Conservation (phyloP, 2,329 filamentous ascomycete species). For the Colletotrichum sp. region DNA sequence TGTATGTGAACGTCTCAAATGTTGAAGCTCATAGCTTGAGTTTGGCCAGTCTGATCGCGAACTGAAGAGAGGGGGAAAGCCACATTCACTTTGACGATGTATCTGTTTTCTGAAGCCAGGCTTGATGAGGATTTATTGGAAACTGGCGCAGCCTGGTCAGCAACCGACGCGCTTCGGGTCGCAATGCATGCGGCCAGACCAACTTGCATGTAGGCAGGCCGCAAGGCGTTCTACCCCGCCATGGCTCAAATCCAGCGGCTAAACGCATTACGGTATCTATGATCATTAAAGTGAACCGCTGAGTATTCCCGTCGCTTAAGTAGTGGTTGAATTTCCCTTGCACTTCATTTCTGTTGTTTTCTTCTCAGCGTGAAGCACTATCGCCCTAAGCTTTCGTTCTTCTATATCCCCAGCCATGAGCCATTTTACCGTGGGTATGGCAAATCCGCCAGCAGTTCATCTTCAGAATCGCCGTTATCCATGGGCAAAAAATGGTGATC, state of each 20-base stretch:
- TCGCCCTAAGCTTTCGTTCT: background rate
- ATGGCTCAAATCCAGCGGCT: background rate
- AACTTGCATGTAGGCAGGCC: too few species aligned
- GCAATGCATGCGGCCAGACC: too few species aligned
- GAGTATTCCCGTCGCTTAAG: background rate
- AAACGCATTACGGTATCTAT: background rate
- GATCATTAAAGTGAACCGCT: background rate
- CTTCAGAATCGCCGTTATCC: background rate
- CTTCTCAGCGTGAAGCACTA: background rate
- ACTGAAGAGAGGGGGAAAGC: too few species aligned
- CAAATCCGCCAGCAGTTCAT: background rate
- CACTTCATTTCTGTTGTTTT: background rate
- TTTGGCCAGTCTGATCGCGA: too few species aligned
- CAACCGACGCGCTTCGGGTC: too few species aligned
- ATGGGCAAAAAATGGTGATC: too few species aligned
- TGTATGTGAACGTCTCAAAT: too few species aligned
- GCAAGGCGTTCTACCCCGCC: background rate
- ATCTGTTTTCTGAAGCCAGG: too few species aligned
- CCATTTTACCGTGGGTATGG: background rate
- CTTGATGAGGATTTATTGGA: too few species aligned
- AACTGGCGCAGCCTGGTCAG: too few species aligned
- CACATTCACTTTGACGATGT: too few species aligned
- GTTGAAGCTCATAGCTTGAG: too few species aligned
- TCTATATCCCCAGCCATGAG: background rate
- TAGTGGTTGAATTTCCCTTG: accelerated